These are phyloP conservation scores for Diospyros lotus DNA, from an alignment of 148 eudicot species.

Conservation along the genomic window DNA sequence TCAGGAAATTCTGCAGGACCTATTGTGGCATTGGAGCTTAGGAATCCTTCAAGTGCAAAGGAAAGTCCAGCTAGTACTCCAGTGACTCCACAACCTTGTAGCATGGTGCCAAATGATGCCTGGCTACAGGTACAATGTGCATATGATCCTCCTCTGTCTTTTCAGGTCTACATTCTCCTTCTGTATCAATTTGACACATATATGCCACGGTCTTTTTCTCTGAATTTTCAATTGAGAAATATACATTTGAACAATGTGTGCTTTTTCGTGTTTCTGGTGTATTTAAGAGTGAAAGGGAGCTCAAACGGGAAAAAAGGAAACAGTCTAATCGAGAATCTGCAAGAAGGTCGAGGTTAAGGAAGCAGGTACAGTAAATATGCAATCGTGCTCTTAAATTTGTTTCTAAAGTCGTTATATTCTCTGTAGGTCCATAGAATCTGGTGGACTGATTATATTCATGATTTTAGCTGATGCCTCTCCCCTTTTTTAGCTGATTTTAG, in stretches of 20 bases:
- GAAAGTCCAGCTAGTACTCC: constrained; percentile 32
- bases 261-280: background rate
- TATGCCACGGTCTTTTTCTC: background rate
- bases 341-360: constrained; percentile 90
- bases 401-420: too few relatives aligned
- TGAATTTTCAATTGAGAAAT: background rate
- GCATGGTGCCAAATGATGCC: constrained; percentile 49
- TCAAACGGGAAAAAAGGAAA: constrained; percentile 88
- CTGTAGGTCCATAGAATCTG: background rate
- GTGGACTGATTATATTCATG: background rate
- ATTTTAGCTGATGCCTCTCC: background rate
- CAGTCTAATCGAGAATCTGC: constrained; percentile 98
- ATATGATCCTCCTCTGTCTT: background rate
- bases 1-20: constrained; percentile 36
- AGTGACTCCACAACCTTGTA: constrained; percentile 34
- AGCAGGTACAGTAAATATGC: constrained; percentile 46
- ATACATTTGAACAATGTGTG: background rate
- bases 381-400: background rate
- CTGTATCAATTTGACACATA: background rate
- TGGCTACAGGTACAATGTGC: constrained; percentile 64
- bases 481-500: background rate
- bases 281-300: constrained; percentile 66
- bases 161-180: background rate
- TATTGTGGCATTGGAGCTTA: constrained; percentile 44
- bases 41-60: constrained; percentile 37